phyloP scores from a whole-genome alignment of 2,329 filamentous ascomycete genomes.

The Paraphaeosphaeria minitans region DNA sequence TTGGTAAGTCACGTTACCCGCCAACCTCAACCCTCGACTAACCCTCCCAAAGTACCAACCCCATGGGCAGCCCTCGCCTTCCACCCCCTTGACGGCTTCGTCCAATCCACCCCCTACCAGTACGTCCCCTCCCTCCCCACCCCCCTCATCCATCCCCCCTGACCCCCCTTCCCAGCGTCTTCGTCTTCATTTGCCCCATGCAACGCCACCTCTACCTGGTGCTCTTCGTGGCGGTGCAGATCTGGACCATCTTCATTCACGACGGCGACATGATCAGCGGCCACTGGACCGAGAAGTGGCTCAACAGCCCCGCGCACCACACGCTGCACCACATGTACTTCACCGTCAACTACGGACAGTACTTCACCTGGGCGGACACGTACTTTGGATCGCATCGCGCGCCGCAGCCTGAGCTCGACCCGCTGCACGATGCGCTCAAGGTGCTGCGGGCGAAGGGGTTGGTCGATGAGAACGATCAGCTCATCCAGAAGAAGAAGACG shows the following conservation, averaged over 20 bases:
- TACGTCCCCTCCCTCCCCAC: slow-evolving; percentile 27
- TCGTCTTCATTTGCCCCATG: slow-evolving; percentile 54
- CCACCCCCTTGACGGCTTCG: slow-evolving; percentile 55
- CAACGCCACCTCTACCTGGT: slow-evolving; percentile 54
- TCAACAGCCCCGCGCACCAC: slow-evolving; percentile 57
- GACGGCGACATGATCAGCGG: slow-evolving; percentile 57
- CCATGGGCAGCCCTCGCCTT: slow-evolving; percentile 56
- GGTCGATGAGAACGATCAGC: slow-evolving; percentile 52
- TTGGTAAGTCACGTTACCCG: slow-evolving; percentile 41
- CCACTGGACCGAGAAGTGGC: slow-evolving; percentile 54
- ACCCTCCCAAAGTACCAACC: slow-evolving; percentile 47
- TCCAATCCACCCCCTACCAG: slow-evolving; percentile 57
- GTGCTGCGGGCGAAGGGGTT: slow-evolving; percentile 55
- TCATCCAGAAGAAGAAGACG: slow-evolving; percentile 27
- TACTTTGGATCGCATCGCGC: slow-evolving; percentile 53
- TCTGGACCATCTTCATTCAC: slow-evolving; percentile 59
- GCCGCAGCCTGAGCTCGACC: slow-evolving; percentile 53
- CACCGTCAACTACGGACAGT: slow-evolving; percentile 58
- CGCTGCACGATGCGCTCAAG: slow-evolving; percentile 52
- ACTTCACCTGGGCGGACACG: slow-evolving; percentile 56
- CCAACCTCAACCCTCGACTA: background rate
- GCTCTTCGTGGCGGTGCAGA: slow-evolving; percentile 53
- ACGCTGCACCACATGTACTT: slow-evolving; percentile 58
- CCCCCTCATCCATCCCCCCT: background rate
- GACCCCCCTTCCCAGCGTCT: slow-evolving; percentile 39